Evolutionary conservation across 768 basidiomycete genomes (phyloP), one percentile per base, ranked within the genome.

Genomic region (Cystofilobasidium capitatum): DNA sequence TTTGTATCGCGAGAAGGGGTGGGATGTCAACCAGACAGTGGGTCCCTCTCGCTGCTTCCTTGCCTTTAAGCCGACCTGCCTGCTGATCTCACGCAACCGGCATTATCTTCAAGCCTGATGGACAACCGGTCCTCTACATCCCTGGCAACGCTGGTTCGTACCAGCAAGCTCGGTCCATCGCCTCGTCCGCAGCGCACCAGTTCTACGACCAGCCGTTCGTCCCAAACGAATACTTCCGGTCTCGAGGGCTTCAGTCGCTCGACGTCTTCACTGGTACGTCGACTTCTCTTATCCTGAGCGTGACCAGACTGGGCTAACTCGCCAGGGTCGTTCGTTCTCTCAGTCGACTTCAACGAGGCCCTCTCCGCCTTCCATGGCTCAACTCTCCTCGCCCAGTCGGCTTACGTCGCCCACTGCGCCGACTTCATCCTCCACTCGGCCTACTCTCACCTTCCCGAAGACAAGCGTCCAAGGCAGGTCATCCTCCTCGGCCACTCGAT

Each of bases 141-240:
- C 96, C 96, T 1, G 96, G 96, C 10, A 98, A 97, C 76, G 94
- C 94, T 29, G 96, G 96, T 7, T 93, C 90, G 2, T 92, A 88
- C 39, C 86, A 85, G 71, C 96, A 98, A 81, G 88, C 89, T 57
- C 85, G 96, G 70, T 93, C 91, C 16, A 91, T 98, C 72, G 94
- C 94, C 5, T 91, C 90, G 16, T 92, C 91, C 13, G 89, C 91
- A 7, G 80, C 87, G 0, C 81, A 88, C 60, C 90, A 93, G 72
- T 92, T 83, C 74, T 89, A 83, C 73, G 78, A 81, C 17, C 80
- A 82, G 31, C 90, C 88, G 9, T 64, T 59, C 63, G 64, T 80
- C 26, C 76, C 84, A 44, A 81, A 86, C 6, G 74, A 78, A 3
- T 83, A 82, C 17, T 87, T 88, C 70, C 71, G 73, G n/a, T 71